Conservation (phyloP, 1,139 yeast genomes). For the Suhomyces maxii region DNA sequence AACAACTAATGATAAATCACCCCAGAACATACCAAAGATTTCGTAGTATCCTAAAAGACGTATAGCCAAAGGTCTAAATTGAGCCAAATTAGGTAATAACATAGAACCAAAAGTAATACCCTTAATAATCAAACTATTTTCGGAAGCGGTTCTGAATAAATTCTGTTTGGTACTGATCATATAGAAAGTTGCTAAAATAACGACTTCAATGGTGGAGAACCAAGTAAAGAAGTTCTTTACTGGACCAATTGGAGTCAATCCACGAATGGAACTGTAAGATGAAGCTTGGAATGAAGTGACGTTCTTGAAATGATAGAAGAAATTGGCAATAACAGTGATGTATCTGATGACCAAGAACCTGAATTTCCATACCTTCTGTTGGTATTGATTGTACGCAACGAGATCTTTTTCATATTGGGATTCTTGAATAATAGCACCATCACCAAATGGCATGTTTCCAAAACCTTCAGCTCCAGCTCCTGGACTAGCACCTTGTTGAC, state of each 20-base stretch:
- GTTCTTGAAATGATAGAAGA: conserved; percentile 33
- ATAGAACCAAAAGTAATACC: conserved; percentile 33
- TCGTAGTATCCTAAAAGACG: conserved; percentile 40
- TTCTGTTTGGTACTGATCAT: conserved; percentile 28
- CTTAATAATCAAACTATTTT: conserved; percentile 32
- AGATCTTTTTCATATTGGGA: conserved; percentile 32
- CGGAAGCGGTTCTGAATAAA: conserved; percentile 24
- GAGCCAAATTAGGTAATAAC: conserved; percentile 38
- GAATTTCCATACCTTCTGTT: conserved; percentile 34
- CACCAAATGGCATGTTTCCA: conserved; percentile 6
- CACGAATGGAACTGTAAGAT: conserved; percentile 30
- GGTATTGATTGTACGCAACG: conserved; percentile 32
- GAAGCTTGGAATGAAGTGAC: conserved; percentile 30
- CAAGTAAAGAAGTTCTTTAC: conserved; percentile 26
- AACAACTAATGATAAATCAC: conserved; percentile 40
- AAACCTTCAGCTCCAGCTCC: conserved; percentile 15
- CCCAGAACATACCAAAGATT: conserved; percentile 36
- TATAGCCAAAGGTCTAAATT: conserved; percentile 30
- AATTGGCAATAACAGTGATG: conserved; percentile 28
- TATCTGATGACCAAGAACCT: conserved; percentile 35
- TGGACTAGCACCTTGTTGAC: background rate
- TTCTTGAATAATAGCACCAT: conserved; percentile 17
- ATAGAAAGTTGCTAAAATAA: conserved; percentile 36
- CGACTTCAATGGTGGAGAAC: conserved; percentile 37
- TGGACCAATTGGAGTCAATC: conserved; percentile 15